These are phyloP conservation scores for Eragrostis curvula DNA, from an alignment of 176 grass and related monocot species.

Conservation along the genomic window DNA sequence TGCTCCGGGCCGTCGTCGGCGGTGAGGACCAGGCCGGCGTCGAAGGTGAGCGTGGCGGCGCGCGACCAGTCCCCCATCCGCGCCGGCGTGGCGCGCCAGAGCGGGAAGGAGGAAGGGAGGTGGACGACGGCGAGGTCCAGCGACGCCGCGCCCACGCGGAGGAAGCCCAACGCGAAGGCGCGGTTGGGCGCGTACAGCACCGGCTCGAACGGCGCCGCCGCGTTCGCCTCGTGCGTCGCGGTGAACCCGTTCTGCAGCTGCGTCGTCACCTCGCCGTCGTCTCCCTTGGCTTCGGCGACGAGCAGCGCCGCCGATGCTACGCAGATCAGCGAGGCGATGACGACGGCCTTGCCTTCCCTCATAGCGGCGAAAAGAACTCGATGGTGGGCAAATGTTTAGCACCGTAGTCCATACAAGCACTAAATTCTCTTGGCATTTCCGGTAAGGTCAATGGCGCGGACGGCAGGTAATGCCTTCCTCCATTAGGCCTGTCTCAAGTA, in stretches of 20 bases:
- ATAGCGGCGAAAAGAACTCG: not conserved
- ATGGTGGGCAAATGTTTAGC: constrained; percentile 9
- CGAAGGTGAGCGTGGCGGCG: constrained; percentile 64
- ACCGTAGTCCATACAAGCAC: not conserved
- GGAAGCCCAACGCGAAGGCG: constrained; percentile 72
- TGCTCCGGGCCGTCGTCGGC: not conserved
- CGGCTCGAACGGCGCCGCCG: constrained; percentile 51
- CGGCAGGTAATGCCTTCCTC: too few species aligned
- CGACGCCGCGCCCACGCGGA: constrained; percentile 48
- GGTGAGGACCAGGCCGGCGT: constrained; percentile 49
- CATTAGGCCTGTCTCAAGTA: too few species aligned
- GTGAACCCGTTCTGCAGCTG: constrained; percentile 58
- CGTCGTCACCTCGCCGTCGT: not conserved
- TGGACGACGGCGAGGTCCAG: constrained; percentile 75
- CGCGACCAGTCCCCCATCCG: constrained; percentile 38
- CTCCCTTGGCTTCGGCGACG: not conserved
- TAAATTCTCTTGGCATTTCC: too few species aligned
- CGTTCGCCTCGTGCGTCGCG: constrained; percentile 32
- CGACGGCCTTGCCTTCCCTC: not conserved
- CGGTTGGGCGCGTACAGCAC: constrained; percentile 50
- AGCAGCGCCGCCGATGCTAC: not conserved
- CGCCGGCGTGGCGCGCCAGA: constrained; percentile 59
- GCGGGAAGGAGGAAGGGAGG: constrained; percentile 56
- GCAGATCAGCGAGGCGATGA: not conserved
- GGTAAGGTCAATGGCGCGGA: too few species aligned